phyloP scores from a whole-genome alignment of 257 asterid species.

The Nicotiana tomentosiformis region DNA sequence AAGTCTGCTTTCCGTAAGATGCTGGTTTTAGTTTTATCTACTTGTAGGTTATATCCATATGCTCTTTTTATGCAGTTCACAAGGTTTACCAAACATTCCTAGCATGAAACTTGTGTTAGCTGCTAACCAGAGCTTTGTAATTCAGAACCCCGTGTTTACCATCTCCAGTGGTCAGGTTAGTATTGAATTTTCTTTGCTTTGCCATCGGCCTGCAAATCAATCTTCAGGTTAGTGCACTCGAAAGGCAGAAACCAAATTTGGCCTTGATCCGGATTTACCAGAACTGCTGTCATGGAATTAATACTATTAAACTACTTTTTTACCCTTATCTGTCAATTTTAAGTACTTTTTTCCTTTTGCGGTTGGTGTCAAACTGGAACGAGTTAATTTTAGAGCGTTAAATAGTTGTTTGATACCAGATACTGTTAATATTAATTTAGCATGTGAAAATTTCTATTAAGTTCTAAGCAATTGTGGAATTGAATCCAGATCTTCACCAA shows the following conservation, averaged over 20 bases:
- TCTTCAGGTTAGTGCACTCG: background rate
- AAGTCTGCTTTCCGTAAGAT: slow-evolving; percentile 8
- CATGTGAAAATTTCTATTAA: background rate
- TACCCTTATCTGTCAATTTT: background rate
- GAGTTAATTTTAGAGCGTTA: background rate
- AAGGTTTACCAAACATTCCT: slow-evolving; percentile 38
- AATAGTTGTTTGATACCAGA: background rate
- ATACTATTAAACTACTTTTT: background rate
- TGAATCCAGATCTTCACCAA: background rate
- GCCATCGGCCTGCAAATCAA: background rate
- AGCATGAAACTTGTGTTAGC: slow-evolving; percentile 48
- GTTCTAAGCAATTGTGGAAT: background rate
- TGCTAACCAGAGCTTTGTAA: slow-evolving; percentile 56
- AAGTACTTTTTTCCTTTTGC: background rate
- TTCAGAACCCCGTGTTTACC: slow-evolving; percentile 51
- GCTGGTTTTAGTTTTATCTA: slow-evolving; percentile 6
- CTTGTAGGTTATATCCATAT: slow-evolving; percentile 10
- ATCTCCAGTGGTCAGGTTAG: slow-evolving; percentile 44
- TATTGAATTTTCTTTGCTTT: slow-evolving; percentile 9
- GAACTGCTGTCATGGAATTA: background rate
- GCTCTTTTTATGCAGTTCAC: slow-evolving; percentile 42
- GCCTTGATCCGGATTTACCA: background rate
- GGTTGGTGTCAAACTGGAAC: background rate
- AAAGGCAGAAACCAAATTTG: background rate
- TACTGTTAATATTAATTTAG: background rate